These are phyloP conservation scores for Suillus alpinus DNA, from an alignment of 768 basidiomycete species.

Conservation along the genomic window DNA sequence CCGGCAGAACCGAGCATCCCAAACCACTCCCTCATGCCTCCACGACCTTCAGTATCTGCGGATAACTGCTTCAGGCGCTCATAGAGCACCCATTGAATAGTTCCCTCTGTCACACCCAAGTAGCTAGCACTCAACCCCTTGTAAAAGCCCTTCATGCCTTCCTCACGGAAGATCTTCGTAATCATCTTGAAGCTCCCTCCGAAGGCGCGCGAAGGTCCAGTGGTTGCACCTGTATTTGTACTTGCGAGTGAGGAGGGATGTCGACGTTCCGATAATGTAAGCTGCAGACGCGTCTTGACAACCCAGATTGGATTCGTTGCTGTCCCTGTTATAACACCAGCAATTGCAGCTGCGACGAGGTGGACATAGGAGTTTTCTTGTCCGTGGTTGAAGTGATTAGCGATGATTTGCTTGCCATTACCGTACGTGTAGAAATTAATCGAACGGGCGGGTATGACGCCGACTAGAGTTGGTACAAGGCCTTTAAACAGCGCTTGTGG, in stretches of 20 bases:
- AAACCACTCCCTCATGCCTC: slow-evolving; percentile 63
- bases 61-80: slow-evolving; percentile 83
- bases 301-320: slow-evolving; percentile 99
- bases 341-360: slow-evolving; percentile 78
- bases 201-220: slow-evolving; percentile 28
- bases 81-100: slow-evolving; percentile 97
- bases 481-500: slow-evolving; percentile 90
- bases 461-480: slow-evolving; percentile 90
- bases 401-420: slow-evolving; percentile 91
- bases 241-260: slow-evolving; percentile 9
- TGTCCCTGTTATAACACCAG: slow-evolving; percentile 83
- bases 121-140: slow-evolving; percentile 94
- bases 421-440: slow-evolving; percentile 99
- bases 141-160: slow-evolving; percentile 88
- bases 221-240: not conserved
- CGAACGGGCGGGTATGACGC: slow-evolving; percentile 91
- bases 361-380: slow-evolving; percentile 85
- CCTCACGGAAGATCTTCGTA: slow-evolving; percentile 69
- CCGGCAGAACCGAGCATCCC: slow-evolving; percentile 90
- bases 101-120: slow-evolving; percentile 92
- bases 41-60: slow-evolving; percentile 48
- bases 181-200: slow-evolving; percentile 63
- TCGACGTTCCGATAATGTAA: slow-evolving; percentile 41
- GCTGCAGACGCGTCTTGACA: slow-evolving; percentile 93
- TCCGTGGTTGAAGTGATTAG: slow-evolving; percentile 71